These are phyloP conservation scores for Dothistroma septosporum DNA, from an alignment of 2,329 filamentous ascomycete species.

Conservation along the genomic window DNA sequence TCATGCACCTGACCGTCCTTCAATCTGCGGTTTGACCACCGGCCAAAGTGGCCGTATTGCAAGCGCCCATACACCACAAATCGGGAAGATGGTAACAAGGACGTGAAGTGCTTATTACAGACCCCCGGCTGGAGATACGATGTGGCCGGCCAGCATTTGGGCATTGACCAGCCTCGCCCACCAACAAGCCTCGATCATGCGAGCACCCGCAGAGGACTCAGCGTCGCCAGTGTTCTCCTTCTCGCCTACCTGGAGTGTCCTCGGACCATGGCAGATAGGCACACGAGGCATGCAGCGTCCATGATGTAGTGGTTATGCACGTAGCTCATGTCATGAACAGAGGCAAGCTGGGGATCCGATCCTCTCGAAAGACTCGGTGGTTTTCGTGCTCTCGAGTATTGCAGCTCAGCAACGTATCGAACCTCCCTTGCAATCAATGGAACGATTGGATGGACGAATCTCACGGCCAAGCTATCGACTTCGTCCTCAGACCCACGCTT, in stretches of 20 bases:
- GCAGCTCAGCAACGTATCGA: conserved; percentile 41
- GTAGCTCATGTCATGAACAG: conserved; percentile 37
- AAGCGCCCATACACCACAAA: neutral
- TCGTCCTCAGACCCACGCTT: conserved; percentile 13
- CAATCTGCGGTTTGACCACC: neutral
- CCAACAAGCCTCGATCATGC: conserved; percentile 1
- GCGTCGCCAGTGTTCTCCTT: conserved; percentile 7
- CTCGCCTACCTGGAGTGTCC: conserved; percentile 28
- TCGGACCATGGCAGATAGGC: conserved; percentile 57
- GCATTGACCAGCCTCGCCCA: neutral
- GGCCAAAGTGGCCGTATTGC: neutral
- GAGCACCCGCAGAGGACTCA: neutral
- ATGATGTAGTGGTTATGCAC: conserved; percentile 42
- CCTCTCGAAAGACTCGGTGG: conserved; percentile 53
- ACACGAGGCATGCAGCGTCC: conserved; percentile 49
- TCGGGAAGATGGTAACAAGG: neutral
- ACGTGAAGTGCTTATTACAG: neutral
- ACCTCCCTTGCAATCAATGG: conserved; percentile 52
- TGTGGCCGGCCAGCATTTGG: conserved; percentile 8
- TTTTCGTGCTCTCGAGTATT: conserved; percentile 46
- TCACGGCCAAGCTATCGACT: conserved; percentile 34
- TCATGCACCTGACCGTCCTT: neutral
- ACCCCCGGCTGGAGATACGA: neutral
- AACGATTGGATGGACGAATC: conserved; percentile 46
- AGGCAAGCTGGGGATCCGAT: conserved; percentile 57